Base-by-base conservation (phyloP, 2,329 filamentous ascomycete genomes). In the Fusarium dlaminii region DNA sequence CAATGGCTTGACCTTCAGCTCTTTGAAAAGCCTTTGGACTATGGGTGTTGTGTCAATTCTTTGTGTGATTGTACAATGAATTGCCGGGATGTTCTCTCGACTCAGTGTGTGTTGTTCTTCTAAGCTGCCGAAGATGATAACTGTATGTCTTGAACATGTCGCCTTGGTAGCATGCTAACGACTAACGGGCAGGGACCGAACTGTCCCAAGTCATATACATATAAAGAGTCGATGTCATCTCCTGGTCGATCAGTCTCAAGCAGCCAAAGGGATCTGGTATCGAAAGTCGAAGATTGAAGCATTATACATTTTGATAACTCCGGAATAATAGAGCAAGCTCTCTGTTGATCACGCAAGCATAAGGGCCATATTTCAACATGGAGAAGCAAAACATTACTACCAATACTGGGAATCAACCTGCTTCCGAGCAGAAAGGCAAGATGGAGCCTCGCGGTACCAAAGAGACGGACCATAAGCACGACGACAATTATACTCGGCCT, bases 401-500 rank as follows among this genome's bases (percentile, higher is more conserved):
- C 49, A 52, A 36, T 20, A 34, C 30, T 52, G n/a, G 49, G 17
- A 36, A 36, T 34, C 29, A 42, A 20, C 54, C 15, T 10, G 37
- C 30, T 22, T 59, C 37, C 32, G 59, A 69, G n/a, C n/a, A 66
- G 32, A 43, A 32, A 42, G 58, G 32, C 39, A 57, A 57, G 40
- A 56, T 36, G 18, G 15, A 40, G 51, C 24, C 14, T n/a, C 20
- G 34, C 24, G 20, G 15, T 24, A 11, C 20, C 17, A 46, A 55
- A 22, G 27, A 55, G 52, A 24, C 40, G 39, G 34, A 43, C 30
- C 17, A 30, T 15, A 42, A 37, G 27, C 59, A 46, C n/a, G 20
- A 64, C 48, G 59, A 75, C 37, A 40, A 54, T 10, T 55, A 68
- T 34, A 75, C 67, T 20, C 65, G 69, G 9, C 73, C 71, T 34